Base-by-base conservation (phyloP, 169 alveolate genomes). In the Plasmodium sp. region DNA sequence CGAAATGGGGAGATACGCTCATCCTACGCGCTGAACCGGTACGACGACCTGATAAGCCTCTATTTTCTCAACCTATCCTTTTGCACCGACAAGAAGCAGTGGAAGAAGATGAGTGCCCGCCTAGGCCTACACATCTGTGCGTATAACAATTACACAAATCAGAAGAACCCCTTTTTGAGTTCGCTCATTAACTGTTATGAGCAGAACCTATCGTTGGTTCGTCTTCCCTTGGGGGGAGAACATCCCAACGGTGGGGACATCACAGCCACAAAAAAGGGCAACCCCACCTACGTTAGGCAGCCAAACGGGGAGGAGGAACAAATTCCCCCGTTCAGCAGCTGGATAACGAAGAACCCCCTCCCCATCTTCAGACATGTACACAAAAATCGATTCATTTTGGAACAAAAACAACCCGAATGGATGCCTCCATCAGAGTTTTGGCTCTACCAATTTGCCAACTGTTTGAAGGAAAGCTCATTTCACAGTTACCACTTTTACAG, bases 1-100 rank as follows among this genome's bases (percentile, higher is more conserved):
- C n/a, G 36, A 1, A 16, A 33, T 31, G 51, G n/a, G n/a, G 33
- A 22, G 5, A 5, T 12, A 12, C 48, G 9, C 12, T 14, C 33
- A 79, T 0, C 51, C 51, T 39, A 33, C 31, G 18, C 51, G 39
- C 58, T 79, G 22, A 79, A 39, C 18, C 22, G 72, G 39, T 3
- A 79, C 58, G 84, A 79, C 33, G 84, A 79, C 51, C 51, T 79
- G 33, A 79, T 79, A 79, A 79, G 33, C 33, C 33, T 79, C 22
- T 79, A 79, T 39, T 79, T 79, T 79, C 43, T 79, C 73, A 79
- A 79, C 14, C 4, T 79, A 33, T 3, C 84, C 54, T 79, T 79
- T 79, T 79, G 84, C 58, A 39, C n/a, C 51, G 58, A 79, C 16
- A 79, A 39, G 22, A 3, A 34, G 84, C 43, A 79, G 33, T 79